These are phyloP conservation scores for Dactylellina drechsleri DNA, from an alignment of 2,329 filamentous ascomycete species.

Conservation along the genomic window DNA sequence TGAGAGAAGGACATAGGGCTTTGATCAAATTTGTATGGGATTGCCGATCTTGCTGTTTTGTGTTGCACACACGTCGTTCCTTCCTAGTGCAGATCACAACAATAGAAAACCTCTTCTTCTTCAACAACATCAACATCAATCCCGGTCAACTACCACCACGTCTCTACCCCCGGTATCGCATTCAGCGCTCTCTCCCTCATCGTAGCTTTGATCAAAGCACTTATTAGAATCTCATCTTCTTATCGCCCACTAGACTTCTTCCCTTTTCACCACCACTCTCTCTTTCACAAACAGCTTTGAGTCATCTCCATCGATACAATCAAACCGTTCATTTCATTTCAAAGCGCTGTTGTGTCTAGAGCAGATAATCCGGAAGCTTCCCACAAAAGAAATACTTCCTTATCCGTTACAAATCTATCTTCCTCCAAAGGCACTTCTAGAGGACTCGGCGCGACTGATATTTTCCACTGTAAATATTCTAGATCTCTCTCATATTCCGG, in stretches of 20 bases:
- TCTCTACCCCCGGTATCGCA: background rate
- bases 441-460: too few species aligned
- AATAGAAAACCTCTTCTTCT: background rate
- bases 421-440: too few species aligned
- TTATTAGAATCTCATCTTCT: background rate
- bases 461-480: too few species aligned
- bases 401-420: too few species aligned
- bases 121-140: slow-evolving; percentile 2
- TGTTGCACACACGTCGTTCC: slow-evolving; percentile 7
- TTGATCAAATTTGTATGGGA: slow-evolving; percentile 10
- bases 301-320: too few species aligned
- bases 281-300: background rate
- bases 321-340: too few species aligned
- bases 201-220: background rate
- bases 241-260: too few species aligned
- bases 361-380: too few species aligned
- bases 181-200: background rate
- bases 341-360: too few species aligned
- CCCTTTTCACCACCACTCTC: background rate
- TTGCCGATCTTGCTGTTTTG: slow-evolving; percentile 23
- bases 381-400: too few species aligned
- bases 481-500: background rate
- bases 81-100: background rate
- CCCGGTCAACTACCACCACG: background rate
- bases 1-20: too few species aligned